phyloP scores from a whole-genome alignment of 768 basidiomycete genomes.

The Lactarius sp. region DNA sequence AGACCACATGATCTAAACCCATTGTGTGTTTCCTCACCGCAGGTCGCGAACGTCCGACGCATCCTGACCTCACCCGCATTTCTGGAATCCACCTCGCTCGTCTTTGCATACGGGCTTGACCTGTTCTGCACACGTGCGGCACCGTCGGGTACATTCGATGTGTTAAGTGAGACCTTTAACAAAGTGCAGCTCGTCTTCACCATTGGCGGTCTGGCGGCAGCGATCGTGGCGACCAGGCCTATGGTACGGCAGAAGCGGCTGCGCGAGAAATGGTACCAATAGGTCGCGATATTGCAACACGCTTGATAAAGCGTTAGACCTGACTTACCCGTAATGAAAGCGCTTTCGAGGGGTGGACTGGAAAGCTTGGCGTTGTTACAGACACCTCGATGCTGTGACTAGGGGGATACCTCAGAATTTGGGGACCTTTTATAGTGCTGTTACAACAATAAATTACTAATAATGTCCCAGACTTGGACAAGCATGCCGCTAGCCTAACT shows the following conservation, averaged over 20 bases:
- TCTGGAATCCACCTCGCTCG: constrained; percentile 87
- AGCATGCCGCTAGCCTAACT: no score
- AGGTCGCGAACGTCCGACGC: constrained; percentile 65
- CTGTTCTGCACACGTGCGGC: constrained; percentile 82
- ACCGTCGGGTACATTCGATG: constrained; percentile 89
- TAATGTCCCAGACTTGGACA: no score
- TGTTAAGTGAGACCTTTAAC: constrained; percentile 89
- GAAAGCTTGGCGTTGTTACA: no score
- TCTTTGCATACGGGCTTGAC: constrained; percentile 85
- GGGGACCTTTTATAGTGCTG: no score
- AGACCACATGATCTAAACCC: neutral
- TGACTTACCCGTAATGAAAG: no score
- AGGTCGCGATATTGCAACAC: constrained; percentile 1
- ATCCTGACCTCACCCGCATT: constrained; percentile 79
- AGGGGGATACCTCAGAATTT: no score
- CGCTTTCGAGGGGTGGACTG: no score
- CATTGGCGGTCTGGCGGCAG: constrained; percentile 60
- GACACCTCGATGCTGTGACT: no score
- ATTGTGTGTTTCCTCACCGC: constrained; percentile 3
- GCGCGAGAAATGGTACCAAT: constrained; percentile 69
- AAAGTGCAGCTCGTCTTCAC: constrained; percentile 87
- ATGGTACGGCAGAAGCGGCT: constrained; percentile 69
- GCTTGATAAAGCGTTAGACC: no score
- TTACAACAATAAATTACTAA: no score
- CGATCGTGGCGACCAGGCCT: constrained; percentile 77